Evolutionary conservation across 768 basidiomycete genomes (phyloP), one percentile per base, ranked within the genome.

Genomic region (Tylopilus vinaceipallidus): DNA sequence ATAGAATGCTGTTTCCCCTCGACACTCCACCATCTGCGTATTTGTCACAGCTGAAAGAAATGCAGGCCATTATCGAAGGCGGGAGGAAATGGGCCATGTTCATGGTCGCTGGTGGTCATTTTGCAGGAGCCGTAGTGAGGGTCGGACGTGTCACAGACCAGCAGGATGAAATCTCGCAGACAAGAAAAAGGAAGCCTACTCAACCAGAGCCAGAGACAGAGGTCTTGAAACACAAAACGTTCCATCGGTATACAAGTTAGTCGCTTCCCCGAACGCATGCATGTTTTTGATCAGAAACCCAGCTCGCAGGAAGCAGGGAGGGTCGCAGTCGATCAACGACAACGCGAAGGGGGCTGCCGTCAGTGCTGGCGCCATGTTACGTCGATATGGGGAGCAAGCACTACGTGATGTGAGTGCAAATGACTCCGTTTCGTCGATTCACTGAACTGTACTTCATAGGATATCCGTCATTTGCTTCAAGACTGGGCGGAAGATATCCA

Each of bases 241-340:
- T 98, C 66, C 97, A 98, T 68, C 85, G 97, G 2, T 99, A 99
- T 67, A 99, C 97, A 0, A 98, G 95, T 97, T 56, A 58, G 91
- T 78, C 13, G 3, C 13, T 19, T 38, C 3, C 44, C 33, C 20
- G 23, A n/a, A 20, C 12, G 34, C 32, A 19, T 22, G 16, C 17
- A 39, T 24, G 24, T 26, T 45, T 53, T 55, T 59, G 45, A 59
- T 45, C n/a, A 37, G 12, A 17, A 27, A n/a, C 8, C 12, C 19
- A 98, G 95, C 97, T 27, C 91, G 97, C 55, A 78, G 91, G 56
- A 98, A 98, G 66, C 97, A 99, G 74, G 97, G 97, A 69, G 97
- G 97, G 0, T 88, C 91, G 2, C 97, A 99, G 70, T 84, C 86
- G 2, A 54, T 85, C 4, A 95, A 98, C 56, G 97, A 99, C 68